Evolutionary conservation across 2,329 filamentous ascomycete species (phyloP), one percentile per base, ranked within the genome.

Genomic region (Coleophoma cylindrospora): DNA sequence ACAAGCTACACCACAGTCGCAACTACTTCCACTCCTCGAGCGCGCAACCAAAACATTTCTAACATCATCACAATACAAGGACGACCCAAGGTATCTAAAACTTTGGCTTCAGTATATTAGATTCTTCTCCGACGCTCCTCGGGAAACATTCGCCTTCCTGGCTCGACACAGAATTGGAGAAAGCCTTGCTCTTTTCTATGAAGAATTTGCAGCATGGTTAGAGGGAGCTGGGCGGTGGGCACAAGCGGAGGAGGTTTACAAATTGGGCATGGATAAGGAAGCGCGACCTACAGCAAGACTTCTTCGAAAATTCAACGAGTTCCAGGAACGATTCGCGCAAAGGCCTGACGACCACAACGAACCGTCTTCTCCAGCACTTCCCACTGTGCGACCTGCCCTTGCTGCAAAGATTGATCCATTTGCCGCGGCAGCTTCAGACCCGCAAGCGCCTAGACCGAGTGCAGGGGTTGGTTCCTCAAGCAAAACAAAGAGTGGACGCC

Each of bases 101-200:
- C 68, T 99, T 46, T 99, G 94, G 94, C 76, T 97, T 32, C 84
- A 91, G 63, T 99, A 97, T 68, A 95, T 97, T 62, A 80, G 86
- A 47, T 82, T 96, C 61, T 97, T 97, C 70, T 88, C 89, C 4
- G 94, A 97, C 65, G 77, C 89, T n/a, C 91, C 92, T 2, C 84
- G 92, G 47, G 94, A 99, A 69, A 90, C 88, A 0, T 99, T 91
- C 66, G 83, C 94, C 43, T 99, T 95, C 64, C 77, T 99, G 34
- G 86, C 92, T 12, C 87, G 91, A 46, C 91, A 99, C 65, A 79
- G 78, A 55, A 89, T 99, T 53, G 94, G 92, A 53, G 91, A 96
- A 63, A 75, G 78, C 1, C 78, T 99, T 3, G 94, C 94, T 2
- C 74, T 97, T 3, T 99, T 91, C 68, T 99, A 99, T 69, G 94